phyloP scores from a whole-genome alignment of 1,284 basidiomycete species.

The Ustilago lituana region DNA sequence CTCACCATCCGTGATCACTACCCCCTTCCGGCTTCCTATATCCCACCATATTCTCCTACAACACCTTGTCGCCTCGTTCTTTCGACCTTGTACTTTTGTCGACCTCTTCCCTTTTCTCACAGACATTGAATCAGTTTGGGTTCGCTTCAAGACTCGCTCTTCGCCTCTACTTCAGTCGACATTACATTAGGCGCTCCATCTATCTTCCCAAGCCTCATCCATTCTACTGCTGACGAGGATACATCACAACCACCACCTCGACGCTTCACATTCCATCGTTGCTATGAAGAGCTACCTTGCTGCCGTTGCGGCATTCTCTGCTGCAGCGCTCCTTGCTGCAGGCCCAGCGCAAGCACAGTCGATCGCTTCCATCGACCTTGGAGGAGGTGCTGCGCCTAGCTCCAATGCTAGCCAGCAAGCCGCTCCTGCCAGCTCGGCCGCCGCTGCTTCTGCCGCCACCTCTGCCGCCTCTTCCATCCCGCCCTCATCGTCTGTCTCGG shows the following conservation, averaged over 20 bases:
- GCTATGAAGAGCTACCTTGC: conserved; percentile 30
- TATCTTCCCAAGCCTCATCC: too few species aligned
- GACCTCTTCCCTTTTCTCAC: too few species aligned
- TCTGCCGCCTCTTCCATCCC: conserved; percentile 6
- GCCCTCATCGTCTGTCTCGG: background rate
- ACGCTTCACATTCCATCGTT: background rate
- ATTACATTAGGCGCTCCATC: too few species aligned
- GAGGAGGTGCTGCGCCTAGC: conserved; percentile 4
- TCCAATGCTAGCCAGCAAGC: conserved; percentile 10
- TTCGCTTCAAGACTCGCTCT: too few species aligned
- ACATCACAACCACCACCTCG: background rate
- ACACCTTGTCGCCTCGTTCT: too few species aligned
- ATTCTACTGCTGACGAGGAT: too few species aligned
- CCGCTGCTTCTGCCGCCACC: conserved; percentile 2
- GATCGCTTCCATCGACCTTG: conserved; percentile 27
- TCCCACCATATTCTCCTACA: too few species aligned
- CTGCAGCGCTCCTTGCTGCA: conserved; percentile 29
- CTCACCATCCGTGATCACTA: too few species aligned
- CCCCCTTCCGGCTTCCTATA: too few species aligned
- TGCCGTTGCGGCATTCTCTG: conserved; percentile 25
- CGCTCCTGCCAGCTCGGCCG: conserved; percentile 10
- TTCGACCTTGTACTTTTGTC: too few species aligned
- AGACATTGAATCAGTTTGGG: too few species aligned
- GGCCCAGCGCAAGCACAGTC: conserved; percentile 19
- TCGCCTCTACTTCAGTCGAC: too few species aligned